Conservation (phyloP, 73 alveolate species). For the Breviolum minutum region DNA sequence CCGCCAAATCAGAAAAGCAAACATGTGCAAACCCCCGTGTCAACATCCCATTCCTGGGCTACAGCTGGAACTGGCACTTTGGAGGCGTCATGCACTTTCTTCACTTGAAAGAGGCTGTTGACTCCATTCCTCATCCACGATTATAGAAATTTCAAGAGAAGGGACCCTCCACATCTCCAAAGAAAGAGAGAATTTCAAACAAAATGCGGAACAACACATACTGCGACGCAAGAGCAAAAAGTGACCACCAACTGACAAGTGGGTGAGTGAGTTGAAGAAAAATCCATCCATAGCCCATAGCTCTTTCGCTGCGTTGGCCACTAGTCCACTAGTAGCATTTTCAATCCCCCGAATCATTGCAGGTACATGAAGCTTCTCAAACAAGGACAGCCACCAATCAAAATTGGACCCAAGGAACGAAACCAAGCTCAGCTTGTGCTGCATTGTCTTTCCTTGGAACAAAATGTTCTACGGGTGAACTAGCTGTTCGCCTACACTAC, state of each 20-base stretch:
- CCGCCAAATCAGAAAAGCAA: no score
- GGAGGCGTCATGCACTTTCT: slow-evolving; percentile 85
- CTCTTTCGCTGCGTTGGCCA: no score
- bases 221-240: no score
- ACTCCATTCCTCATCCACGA: slow-evolving; percentile 51
- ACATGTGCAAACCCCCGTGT: background rate
- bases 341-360: background rate
- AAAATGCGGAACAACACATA: no score
- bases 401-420: slow-evolving; percentile 9
- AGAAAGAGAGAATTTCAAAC: no score
- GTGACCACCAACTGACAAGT: no score
- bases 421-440: slow-evolving; percentile 38
- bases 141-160: no score
- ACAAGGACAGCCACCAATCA: background rate
- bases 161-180: no score
- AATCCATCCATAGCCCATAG: background rate
- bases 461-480: no score
- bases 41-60: background rate
- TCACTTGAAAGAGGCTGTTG: slow-evolving; percentile 75
- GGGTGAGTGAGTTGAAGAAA: no score
- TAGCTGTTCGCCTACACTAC: no score
- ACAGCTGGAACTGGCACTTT: background rate
- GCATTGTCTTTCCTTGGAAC: slow-evolving; percentile 43
- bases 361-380: background rate
- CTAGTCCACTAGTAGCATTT: background rate